phyloP scores from a whole-genome alignment of 2,329 filamentous ascomycete species.

The Fusarium sarcochroum region DNA sequence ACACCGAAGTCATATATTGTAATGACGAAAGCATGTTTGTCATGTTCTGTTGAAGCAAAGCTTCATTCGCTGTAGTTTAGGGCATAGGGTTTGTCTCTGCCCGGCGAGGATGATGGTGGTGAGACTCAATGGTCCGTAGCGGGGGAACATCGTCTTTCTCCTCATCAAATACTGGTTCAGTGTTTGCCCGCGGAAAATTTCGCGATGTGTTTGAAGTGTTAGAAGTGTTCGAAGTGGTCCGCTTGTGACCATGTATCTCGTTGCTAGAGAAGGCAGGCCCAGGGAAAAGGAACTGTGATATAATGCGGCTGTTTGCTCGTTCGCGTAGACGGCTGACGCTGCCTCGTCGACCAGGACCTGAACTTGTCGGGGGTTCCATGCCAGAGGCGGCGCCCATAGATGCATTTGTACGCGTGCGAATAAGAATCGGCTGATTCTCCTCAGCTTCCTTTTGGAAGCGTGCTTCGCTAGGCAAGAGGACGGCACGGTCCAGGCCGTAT shows the following conservation, averaged over 20 bases:
- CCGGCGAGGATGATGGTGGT: slow-evolving; percentile 46
- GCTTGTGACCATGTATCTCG: slow-evolving; percentile 47
- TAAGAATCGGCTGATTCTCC: slow-evolving; percentile 58
- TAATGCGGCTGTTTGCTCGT: slow-evolving; percentile 58
- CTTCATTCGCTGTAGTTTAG: slow-evolving; percentile 20
- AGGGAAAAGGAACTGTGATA: slow-evolving; percentile 64
- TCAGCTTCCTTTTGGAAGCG: slow-evolving; percentile 68
- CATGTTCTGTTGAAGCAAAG: background rate
- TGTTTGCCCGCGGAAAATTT: slow-evolving; percentile 43
- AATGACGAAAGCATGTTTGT: background rate
- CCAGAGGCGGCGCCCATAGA: slow-evolving; percentile 53
- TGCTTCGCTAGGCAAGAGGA: slow-evolving; percentile 70
- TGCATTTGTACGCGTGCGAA: slow-evolving; percentile 54
- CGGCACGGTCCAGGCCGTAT: slow-evolving; percentile 75
- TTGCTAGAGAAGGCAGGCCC: slow-evolving; percentile 59
- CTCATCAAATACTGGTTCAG: slow-evolving; percentile 48
- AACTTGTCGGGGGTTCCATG: slow-evolving; percentile 40
- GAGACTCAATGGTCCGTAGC: slow-evolving; percentile 45
- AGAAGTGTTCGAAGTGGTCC: slow-evolving; percentile 50
- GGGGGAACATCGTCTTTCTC: slow-evolving; percentile 49
- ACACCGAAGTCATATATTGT: background rate
- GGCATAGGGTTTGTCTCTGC: slow-evolving; percentile 47
- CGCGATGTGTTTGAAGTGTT: slow-evolving; percentile 47
- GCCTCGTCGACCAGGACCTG: slow-evolving; percentile 51
- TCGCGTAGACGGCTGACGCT: slow-evolving; percentile 57